phyloP scores from a whole-genome alignment of 495 filamentous ascomycete species.

The Aspergillus haitiensis region DNA sequence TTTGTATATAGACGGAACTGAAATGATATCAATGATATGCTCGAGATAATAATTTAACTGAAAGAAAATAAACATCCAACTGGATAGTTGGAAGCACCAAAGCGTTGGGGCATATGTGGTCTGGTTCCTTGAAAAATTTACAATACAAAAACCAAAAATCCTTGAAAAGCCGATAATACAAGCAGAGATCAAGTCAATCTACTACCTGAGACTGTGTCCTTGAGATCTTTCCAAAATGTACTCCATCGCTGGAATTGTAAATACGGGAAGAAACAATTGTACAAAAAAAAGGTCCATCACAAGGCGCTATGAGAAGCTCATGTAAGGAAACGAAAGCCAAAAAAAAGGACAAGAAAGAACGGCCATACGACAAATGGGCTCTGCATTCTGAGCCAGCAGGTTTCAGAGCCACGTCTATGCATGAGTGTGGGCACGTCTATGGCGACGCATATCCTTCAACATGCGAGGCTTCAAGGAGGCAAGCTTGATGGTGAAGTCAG shows the following conservation, averaged over 20 bases:
- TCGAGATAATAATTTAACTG: not conserved
- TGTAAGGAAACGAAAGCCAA: constrained; percentile 21
- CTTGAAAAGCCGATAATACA: not conserved
- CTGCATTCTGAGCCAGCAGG: constrained; percentile 13
- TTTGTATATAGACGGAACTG: not conserved
- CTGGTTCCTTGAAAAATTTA: not conserved
- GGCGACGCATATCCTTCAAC: constrained; percentile 36
- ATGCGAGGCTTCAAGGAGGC: constrained; percentile 30
- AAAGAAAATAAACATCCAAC: too few relatives aligned
- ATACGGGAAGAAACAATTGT: constrained; percentile 26
- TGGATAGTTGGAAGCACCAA: too few relatives aligned
- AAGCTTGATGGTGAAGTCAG: constrained; percentile 40
- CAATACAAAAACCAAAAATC: not conserved
- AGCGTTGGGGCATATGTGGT: too few relatives aligned
- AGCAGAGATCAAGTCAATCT: not conserved
- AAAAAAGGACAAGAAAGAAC: constrained; percentile 1
- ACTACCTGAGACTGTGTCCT: constrained; percentile 9
- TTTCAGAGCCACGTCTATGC: constrained; percentile 19
- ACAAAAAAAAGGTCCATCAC: constrained; percentile 24
- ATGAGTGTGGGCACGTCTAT: constrained; percentile 31
- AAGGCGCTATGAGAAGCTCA: not conserved
- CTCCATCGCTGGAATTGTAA: constrained; percentile 8
- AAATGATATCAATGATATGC: not conserved
- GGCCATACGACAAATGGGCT: constrained; percentile 18
- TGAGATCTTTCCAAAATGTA: constrained; percentile 1